Base-by-base conservation (phyloP, 768 basidiomycete genomes). In the Galerina sulciceps region DNA sequence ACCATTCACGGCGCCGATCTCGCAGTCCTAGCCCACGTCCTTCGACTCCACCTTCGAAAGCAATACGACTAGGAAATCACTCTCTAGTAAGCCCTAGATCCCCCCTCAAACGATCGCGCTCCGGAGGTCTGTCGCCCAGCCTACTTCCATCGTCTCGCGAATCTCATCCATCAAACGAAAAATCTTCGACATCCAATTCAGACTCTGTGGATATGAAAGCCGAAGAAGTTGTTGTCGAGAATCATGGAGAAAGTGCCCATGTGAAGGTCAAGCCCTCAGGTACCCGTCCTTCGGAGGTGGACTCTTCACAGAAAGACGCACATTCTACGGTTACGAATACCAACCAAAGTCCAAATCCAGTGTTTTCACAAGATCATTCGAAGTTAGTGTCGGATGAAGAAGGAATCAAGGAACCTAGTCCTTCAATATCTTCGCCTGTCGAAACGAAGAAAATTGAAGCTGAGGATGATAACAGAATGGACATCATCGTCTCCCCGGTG, bases 21-120 rank as follows among this genome's bases (percentile, higher is more conserved):
- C 67, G 70, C 13, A 67, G 59, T 47, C 64, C 58, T n/a, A 71
- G 70, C 54, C 66, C 68, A 43, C 56, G 49, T 49, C 69, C 56
- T 31, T 66, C 70, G 20, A 55, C 64, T 36, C 60, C 69, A 31
- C 61, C 61, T 9, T 57, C 58, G 8, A 66, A 61, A 58, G 54
- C 62, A 10, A 56, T 72, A 46, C 68, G 67, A 53, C 53, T 71
- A 15, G 73, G 70, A 14, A 71, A 72, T 41, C 70, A 72, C 57
- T 69, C 73, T 34, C 67, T 70, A 31, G 57, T 56, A 36, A 54
- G 65, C 14, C 62, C 65, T 36, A 60, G 56, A 10, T 65, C 66
- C 14, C 67, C 72, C 4, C 44, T 51, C 37, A 61, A 66, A 62
- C 51, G 67, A 45, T 57, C 46, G 50, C 36, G 42, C 23, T 65